A percentile compares a stretch with the other conserved stretches of the same genome.
Evolutionary conservation across 148 eudicot genomes (phyloP).

Genomic region (Rhododendron mucronatum): DNA sequence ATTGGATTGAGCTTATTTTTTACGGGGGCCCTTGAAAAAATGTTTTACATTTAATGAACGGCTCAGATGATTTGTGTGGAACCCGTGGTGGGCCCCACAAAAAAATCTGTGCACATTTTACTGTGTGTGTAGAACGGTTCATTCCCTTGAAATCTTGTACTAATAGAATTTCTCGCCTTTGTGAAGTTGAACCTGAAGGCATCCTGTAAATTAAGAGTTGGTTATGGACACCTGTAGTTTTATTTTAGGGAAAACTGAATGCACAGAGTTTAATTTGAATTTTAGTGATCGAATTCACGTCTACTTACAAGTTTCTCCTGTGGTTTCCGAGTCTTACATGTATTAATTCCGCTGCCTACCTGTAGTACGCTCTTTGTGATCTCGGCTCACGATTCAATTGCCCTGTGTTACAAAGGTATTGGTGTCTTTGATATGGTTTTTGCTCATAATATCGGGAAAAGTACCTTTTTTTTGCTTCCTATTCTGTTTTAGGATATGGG

Average conservation of each 20-base stretch:
- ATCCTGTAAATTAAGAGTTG: slow-evolving; percentile 6
- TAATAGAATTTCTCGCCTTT: neutral
- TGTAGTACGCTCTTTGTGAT: neutral
- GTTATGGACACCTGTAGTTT: neutral
- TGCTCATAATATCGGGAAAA: neutral
- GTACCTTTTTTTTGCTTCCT: neutral
- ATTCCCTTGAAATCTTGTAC: neutral
- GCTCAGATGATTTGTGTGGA: no score
- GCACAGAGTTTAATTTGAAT: neutral
- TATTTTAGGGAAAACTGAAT: neutral
- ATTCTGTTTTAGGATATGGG: neutral
- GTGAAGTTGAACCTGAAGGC: neutral
- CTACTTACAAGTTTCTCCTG: neutral
- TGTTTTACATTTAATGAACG: no score
- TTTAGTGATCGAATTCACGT: neutral
- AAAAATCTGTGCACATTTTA: no score
- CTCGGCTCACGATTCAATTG: neutral
- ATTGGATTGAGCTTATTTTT: no score
- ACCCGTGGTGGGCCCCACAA: no score
- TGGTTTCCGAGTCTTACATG: neutral
- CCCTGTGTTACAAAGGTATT: neutral
- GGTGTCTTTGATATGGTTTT: neutral
- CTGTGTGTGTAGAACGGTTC: no score
- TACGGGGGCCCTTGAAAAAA: no score
- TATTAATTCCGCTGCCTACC: neutral